Conservation (phyloP, 2,329 filamentous ascomycete genomes). For the Aspergillus pseudonomiae region DNA sequence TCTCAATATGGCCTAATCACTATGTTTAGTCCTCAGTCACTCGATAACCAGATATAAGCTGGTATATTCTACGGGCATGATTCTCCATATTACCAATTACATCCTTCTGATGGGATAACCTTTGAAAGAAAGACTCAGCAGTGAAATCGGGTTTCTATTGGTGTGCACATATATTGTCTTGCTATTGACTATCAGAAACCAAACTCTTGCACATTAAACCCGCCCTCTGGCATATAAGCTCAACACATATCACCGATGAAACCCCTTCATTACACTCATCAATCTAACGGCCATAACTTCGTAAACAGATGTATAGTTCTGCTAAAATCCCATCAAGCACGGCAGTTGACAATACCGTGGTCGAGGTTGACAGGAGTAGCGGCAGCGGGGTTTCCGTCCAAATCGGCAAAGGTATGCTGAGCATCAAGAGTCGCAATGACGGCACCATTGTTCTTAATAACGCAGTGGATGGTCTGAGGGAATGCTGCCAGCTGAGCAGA, state of each 20-base stretch:
- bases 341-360: constrained; percentile 6
- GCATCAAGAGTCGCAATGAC: constrained; percentile 15
- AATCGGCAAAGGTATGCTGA: constrained; percentile 17
- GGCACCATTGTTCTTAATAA: constrained; percentile 17
- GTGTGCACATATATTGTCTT: background rate
- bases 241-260: background rate
- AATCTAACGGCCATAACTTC: background rate
- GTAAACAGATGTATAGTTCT: background rate
- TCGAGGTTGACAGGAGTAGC: constrained; percentile 10
- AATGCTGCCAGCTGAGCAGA: constrained; percentile 28
- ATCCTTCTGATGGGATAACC: background rate
- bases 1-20: background rate
- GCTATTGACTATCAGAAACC: background rate
- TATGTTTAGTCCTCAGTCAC: background rate
- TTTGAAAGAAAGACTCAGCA: background rate
- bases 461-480: constrained; percentile 24
- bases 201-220: background rate
- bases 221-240: background rate
- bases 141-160: background rate
- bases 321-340: background rate
- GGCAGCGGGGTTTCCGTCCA: constrained; percentile 9
- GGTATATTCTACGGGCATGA: background rate
- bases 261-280: background rate
- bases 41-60: background rate
- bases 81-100: background rate